These are phyloP conservation scores for Gloeostereum incarnatum DNA, from an alignment of 768 basidiomycete genomes.

Conservation along the genomic window DNA sequence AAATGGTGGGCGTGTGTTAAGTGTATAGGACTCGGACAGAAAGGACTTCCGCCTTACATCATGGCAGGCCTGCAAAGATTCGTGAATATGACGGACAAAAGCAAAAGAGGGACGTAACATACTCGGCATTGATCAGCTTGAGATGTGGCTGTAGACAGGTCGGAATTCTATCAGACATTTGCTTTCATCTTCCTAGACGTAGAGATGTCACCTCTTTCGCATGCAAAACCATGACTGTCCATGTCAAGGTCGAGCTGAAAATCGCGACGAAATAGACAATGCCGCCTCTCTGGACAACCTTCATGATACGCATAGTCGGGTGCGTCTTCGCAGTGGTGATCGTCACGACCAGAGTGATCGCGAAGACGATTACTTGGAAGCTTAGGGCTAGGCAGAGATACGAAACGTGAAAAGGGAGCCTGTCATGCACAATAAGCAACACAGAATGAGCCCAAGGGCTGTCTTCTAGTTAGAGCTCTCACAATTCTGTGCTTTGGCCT, in stretches of 20 bases:
- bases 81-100: not conserved
- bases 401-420: not conserved
- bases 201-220: not conserved
- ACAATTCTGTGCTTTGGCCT: no score
- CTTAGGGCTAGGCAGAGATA: conserved; percentile 12
- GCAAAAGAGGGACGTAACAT: not conserved
- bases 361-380: conserved; percentile 11
- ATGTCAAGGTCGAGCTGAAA: conserved; percentile 13
- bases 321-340: conserved; percentile 7
- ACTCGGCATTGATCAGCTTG: conserved; percentile 1
- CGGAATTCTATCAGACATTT: not conserved
- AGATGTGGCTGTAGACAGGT: not conserved
- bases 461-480: no score
- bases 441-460: not conserved
- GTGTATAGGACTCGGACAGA: no score
- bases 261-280: conserved; percentile 12
- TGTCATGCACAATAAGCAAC: not conserved
- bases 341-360: conserved; percentile 8
- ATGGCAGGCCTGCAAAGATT: not conserved
- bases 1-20: not conserved
- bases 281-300: conserved; percentile 12
- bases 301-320: conserved; percentile 8
- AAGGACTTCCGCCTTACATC: not conserved
- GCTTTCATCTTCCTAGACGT: not conserved
- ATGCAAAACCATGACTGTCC: conserved; percentile 7